Percentiles rank a stretch among this genome's conserved stretches.
Evolutionary conservation across 2,329 filamentous ascomycete species (phyloP).

Genomic region (Davidsoniella australis): DNA sequence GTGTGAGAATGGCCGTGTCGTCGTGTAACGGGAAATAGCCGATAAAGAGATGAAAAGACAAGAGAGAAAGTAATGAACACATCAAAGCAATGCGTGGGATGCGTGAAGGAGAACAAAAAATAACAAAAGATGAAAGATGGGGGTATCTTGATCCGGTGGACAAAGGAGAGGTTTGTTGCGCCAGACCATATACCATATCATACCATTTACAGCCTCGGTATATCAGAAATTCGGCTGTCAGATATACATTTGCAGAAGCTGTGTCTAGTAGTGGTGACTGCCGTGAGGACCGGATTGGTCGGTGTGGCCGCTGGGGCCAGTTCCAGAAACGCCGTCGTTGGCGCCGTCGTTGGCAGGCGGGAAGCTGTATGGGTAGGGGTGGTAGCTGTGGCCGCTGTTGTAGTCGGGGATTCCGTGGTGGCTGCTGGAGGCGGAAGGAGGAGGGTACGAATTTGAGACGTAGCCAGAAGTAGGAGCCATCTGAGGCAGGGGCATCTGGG

Average conservation of each 20-base stretch:
- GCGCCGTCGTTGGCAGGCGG: neutral
- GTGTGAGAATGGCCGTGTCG: too few species aligned
- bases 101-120: neutral
- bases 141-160: neutral
- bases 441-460: conserved; percentile 1
- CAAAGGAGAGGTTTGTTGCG: neutral
- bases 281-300: conserved; percentile 39
- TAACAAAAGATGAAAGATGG: neutral
- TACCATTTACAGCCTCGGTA: neutral
- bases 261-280: conserved; percentile 21
- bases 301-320: conserved; percentile 19
- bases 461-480: neutral
- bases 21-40: too few species aligned
- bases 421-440: conserved; percentile 24
- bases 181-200: neutral
- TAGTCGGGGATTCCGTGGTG: conserved; percentile 40
- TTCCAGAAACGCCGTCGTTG: neutral
- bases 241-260: neutral
- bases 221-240: too few species aligned
- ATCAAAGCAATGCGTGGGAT: neutral
- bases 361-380: conserved; percentile 26
- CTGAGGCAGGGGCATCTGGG: conserved; percentile 9
- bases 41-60: neutral
- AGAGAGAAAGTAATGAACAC: neutral
- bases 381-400: conserved; percentile 35